Conservation (phyloP, 306 rosid species). For the Medicago lupulina region DNA sequence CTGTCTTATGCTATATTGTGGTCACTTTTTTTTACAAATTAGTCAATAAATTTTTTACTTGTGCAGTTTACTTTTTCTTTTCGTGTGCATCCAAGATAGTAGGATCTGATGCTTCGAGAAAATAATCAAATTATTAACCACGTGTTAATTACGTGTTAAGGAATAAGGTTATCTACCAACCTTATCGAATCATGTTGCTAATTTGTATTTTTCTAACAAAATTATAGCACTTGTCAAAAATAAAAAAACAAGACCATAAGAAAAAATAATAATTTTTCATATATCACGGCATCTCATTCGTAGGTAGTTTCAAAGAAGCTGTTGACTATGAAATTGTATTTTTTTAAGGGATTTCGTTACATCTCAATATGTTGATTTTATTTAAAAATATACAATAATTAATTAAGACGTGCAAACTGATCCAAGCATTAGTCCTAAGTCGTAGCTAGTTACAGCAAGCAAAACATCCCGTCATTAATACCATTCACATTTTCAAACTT, state of each 20-base stretch:
- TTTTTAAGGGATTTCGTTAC: background rate
- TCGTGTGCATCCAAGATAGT: too few species aligned
- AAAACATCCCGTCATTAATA: background rate
- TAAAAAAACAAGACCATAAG: too few species aligned
- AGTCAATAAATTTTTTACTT: too few species aligned
- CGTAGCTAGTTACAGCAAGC: background rate
- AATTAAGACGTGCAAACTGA: conserved; percentile 34
- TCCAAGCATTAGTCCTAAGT: conserved; percentile 6
- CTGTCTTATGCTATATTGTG: too few species aligned
- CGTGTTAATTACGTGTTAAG: background rate
- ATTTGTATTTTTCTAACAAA: too few species aligned
- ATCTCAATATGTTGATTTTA: background rate
- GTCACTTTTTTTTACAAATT: too few species aligned
- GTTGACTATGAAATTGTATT: background rate
- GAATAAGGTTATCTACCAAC: too few species aligned
- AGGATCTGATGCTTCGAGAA: too few species aligned
- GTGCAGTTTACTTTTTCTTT: too few species aligned
- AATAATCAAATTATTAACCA: background rate
- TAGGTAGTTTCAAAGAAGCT: background rate
- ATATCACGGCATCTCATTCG: background rate
- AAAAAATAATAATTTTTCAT: too few species aligned
- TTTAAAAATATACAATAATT: background rate
- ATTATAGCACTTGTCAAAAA: background rate
- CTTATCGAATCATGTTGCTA: too few species aligned
- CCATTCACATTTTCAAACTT: conserved; percentile 6